Evolutionary conservation across 1,139 yeast species (phyloP).

Genomic region (Debaryomycetaceae sp.): DNA sequence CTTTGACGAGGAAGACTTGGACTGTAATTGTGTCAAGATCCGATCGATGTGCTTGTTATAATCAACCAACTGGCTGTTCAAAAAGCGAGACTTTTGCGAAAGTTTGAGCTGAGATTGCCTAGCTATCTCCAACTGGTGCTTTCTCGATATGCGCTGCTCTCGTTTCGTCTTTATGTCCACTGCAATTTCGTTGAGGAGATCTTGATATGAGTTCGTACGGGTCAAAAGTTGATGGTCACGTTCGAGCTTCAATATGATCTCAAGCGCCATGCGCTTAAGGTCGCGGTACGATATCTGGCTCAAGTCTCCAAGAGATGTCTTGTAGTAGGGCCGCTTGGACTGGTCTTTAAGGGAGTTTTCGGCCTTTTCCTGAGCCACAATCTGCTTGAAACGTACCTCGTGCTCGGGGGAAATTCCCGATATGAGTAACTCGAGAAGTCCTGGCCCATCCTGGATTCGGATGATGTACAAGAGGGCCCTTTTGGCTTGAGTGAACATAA

Average conservation of each 20-base stretch:
- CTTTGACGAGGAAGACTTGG: constrained; percentile 41
- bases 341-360: constrained; percentile 17
- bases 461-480: constrained; percentile 75
- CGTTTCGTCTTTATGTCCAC: constrained; percentile 78
- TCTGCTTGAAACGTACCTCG: constrained; percentile 56
- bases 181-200: constrained; percentile 76
- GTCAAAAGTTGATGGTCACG: constrained; percentile 54
- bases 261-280: constrained; percentile 72
- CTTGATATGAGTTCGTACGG: constrained; percentile 72
- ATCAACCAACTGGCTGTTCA: constrained; percentile 58
- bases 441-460: constrained; percentile 73
- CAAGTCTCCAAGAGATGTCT: constrained; percentile 50
- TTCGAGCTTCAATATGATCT: constrained; percentile 74
- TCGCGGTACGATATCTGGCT: constrained; percentile 63
- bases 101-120: constrained; percentile 57
- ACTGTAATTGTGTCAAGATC: constrained; percentile 61
- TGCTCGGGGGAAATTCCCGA: constrained; percentile 67
- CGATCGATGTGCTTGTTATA: constrained; percentile 68
- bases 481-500: constrained; percentile 74
- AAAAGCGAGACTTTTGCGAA: constrained; percentile 56
- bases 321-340: constrained; percentile 32
- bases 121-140: constrained; percentile 59
- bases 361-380: constrained; percentile 47
- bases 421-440: constrained; percentile 66
- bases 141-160: constrained; percentile 59